A percentile compares a stretch with the other conserved stretches of the same genome.
Conservation (phyloP, 768 basidiomycete species). For the Dentipellis fragilis region DNA sequence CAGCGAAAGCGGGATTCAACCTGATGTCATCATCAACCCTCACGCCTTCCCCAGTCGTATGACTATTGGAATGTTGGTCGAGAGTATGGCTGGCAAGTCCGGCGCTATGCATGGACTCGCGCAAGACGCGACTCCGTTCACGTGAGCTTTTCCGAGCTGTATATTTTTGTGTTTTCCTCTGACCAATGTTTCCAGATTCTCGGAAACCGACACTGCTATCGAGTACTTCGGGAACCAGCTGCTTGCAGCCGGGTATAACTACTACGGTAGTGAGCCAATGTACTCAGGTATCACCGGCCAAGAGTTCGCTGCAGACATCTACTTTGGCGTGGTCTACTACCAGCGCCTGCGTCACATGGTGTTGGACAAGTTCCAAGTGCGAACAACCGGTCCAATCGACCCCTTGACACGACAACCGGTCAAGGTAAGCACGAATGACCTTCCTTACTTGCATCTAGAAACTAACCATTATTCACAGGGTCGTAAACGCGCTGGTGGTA, state of each 20-base stretch:
- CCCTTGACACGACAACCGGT: slow-evolving; percentile 93
- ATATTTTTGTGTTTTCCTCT: slow-evolving; percentile 1
- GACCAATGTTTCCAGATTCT: slow-evolving; percentile 47
- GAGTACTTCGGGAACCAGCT: slow-evolving; percentile 97
- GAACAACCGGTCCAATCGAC: slow-evolving; percentile 96
- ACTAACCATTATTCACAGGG: slow-evolving; percentile 36
- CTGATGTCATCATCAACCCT: slow-evolving; percentile 98
- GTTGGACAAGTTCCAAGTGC: slow-evolving; percentile 98
- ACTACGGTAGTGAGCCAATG: slow-evolving; percentile 99
- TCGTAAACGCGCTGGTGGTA: slow-evolving; percentile 95
- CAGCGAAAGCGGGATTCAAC: slow-evolving; percentile 97
- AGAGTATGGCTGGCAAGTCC: slow-evolving; percentile 99
- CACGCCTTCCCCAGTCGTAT: slow-evolving; percentile 99
- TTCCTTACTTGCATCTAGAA: neutral
- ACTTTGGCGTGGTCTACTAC: slow-evolving; percentile 97
- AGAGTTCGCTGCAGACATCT: slow-evolving; percentile 98
- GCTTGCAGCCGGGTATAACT: slow-evolving; percentile 90
- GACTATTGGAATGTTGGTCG: slow-evolving; percentile 99
- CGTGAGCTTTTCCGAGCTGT: slow-evolving; percentile 39
- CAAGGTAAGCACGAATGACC: slow-evolving; percentile 37
- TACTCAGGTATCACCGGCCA: slow-evolving; percentile 98
- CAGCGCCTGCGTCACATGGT: slow-evolving; percentile 99
- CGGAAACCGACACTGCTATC: slow-evolving; percentile 93
- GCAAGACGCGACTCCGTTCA: slow-evolving; percentile 98
- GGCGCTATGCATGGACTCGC: slow-evolving; percentile 98